Percentiles rank a stretch among this genome's conserved stretches.
These are phyloP conservation scores for Nemania bipapillata DNA, from an alignment of 2,329 filamentous ascomycete species.

Conservation along the genomic window DNA sequence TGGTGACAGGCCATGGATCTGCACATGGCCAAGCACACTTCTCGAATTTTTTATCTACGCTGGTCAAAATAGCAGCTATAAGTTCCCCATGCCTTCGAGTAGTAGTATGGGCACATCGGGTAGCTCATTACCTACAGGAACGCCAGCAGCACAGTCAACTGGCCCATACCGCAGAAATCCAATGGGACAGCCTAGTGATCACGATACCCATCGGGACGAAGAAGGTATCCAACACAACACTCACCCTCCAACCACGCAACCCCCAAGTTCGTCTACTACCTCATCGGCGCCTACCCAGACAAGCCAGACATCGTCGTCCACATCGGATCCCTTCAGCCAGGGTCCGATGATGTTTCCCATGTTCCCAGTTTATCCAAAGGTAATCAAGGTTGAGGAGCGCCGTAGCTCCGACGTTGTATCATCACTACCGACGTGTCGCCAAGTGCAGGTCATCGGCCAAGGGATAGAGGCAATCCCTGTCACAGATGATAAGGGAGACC, in stretches of 20 bases:
- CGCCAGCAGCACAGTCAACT: constrained; percentile 7
- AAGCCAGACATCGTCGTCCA: constrained; percentile 29
- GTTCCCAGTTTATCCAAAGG: constrained; percentile 59
- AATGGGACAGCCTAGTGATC: neutral
- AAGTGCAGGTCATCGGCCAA: constrained; percentile 58
- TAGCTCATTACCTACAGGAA: neutral
- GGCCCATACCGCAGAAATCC: constrained; percentile 1
- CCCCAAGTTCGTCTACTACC: neutral
- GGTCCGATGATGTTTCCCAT: constrained; percentile 37
- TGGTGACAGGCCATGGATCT: constrained; percentile 68
- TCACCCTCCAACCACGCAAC: neutral
- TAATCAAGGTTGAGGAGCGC: constrained; percentile 67
- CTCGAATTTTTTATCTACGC: constrained; percentile 69
- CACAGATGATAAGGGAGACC: constrained; percentile 53
- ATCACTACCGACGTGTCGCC: constrained; percentile 58
- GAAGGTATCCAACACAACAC: neutral
- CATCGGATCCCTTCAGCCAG: constrained; percentile 29
- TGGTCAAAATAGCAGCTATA: constrained; percentile 60
- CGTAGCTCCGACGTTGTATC: constrained; percentile 54
- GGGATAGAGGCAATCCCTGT: constrained; percentile 54
- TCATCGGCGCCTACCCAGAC: constrained; percentile 11
- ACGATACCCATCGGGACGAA: constrained; percentile 3
- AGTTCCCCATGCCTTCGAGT: constrained; percentile 29
- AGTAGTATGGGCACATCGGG: constrained; percentile 5
- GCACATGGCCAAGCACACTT: constrained; percentile 66